These are phyloP conservation scores for Arthrinium puccinioides DNA, from an alignment of 2,329 filamentous ascomycete genomes.

Conservation along the genomic window DNA sequence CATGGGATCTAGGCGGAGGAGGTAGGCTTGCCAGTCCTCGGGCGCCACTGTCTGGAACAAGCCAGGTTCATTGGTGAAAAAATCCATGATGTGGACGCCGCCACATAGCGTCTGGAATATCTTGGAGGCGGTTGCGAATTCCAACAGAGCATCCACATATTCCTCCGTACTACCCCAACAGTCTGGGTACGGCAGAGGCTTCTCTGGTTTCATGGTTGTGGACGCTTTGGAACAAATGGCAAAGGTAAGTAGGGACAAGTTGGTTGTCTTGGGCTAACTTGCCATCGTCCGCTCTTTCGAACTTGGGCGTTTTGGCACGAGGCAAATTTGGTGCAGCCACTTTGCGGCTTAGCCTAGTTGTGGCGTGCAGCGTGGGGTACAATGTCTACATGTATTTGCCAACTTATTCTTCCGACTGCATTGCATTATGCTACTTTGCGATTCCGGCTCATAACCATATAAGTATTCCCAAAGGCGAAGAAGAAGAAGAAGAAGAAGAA, in stretches of 20 bases:
- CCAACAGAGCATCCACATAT: constrained; percentile 71
- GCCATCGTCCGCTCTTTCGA: no score
- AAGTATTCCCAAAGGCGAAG: neutral
- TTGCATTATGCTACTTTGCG: no score
- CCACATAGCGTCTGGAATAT: constrained; percentile 87
- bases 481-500: neutral
- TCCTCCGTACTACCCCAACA: constrained; percentile 65
- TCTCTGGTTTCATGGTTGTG: constrained; percentile 44
- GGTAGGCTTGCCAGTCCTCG: constrained; percentile 73
- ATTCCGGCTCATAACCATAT: no score
- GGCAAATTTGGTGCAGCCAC: no score
- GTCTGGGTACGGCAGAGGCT: constrained; percentile 60
- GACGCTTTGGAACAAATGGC: no score
- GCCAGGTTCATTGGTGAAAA: constrained; percentile 79
- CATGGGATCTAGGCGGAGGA: constrained; percentile 64
- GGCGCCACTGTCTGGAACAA: constrained; percentile 75
- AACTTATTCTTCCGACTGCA: no score
- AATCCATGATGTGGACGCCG: constrained; percentile 94
- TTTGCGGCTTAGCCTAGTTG: no score
- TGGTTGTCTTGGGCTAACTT: no score
- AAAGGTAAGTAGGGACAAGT: no score
- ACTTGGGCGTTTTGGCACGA: no score
- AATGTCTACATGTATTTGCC: no score
- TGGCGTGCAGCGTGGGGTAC: no score
- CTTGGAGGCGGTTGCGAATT: constrained; percentile 67